Evolutionary conservation across 2,329 filamentous ascomycete species (phyloP).

Genomic region (Claviceps arundinis): DNA sequence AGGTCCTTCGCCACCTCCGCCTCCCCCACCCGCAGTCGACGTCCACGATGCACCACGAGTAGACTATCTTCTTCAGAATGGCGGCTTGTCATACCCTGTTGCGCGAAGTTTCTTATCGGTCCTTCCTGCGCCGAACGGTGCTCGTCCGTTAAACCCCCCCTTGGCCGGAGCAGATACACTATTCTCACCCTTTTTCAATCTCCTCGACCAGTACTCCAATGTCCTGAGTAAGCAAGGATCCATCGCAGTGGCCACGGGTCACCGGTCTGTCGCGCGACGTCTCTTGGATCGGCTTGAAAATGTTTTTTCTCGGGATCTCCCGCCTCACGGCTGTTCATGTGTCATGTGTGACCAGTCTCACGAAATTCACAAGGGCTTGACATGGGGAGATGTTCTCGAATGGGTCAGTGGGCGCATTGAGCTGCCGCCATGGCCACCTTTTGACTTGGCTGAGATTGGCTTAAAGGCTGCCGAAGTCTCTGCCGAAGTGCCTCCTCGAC

Average conservation of each 20-base stretch:
- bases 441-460: conserved; percentile 54
- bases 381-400: conserved; percentile 92
- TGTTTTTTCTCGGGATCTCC: conserved; percentile 87
- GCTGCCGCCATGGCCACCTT: conserved; percentile 78
- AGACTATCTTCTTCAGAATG: conserved; percentile 84
- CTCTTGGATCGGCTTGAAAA: conserved; percentile 83
- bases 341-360: conserved; percentile 60
- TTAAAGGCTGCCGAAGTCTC: conserved; percentile 46
- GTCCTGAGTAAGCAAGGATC: conserved; percentile 79
- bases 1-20: conserved; percentile 29
- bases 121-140: conserved; percentile 42
- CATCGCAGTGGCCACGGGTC: conserved; percentile 86
- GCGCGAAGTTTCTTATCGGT: conserved; percentile 61
- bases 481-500: conserved; percentile 45
- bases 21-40: conserved; percentile 54
- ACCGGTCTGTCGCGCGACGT: conserved; percentile 82
- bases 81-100: conserved; percentile 59
- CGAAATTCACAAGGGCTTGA: conserved; percentile 58
- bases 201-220: conserved; percentile 74
- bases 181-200: conserved; percentile 69
- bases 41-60: conserved; percentile 65
- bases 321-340: conserved; percentile 72
- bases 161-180: conserved; percentile 56
- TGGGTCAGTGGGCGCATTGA: conserved; percentile 81
- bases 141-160: conserved; percentile 48